These are phyloP conservation scores for Dictyostelium citrinum DNA, from an alignment of 78 protist genomes.

Conservation along the genomic window DNA sequence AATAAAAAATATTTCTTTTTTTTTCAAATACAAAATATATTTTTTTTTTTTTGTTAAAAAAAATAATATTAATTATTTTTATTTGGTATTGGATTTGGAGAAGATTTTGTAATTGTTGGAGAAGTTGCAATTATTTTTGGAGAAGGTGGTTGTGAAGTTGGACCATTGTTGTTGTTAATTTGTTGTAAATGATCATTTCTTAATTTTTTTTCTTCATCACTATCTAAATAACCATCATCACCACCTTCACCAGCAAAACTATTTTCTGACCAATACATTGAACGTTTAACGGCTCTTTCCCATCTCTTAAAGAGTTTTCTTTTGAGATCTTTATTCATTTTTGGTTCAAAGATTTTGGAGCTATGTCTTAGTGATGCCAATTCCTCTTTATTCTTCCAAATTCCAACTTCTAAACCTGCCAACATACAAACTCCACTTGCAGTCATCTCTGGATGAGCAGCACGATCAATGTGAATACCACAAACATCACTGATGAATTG, in stretches of 20 bases:
- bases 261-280: constrained; percentile 53
- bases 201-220: constrained; percentile 9
- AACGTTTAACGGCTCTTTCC: constrained; percentile 51
- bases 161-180: background rate
- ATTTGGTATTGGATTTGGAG: background rate
- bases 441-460: constrained; percentile 77
- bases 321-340: constrained; percentile 11
- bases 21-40: too few relatives aligned
- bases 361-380: constrained; percentile 10
- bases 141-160: background rate
- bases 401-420: constrained; percentile 35
- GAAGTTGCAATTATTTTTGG: background rate
- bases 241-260: constrained; percentile 1
- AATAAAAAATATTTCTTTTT: too few relatives aligned
- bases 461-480: constrained; percentile 30
- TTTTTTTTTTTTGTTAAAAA: background rate
- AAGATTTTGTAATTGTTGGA: background rate
- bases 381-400: constrained; percentile 60
- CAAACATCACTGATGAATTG: constrained; percentile 61
- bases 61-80: background rate
- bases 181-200: background rate
- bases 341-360: constrained; percentile 11
- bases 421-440: constrained; percentile 68
- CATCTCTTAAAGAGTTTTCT: constrained; percentile 47
- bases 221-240: constrained; percentile 20